Evolutionary conservation across 2,329 filamentous ascomycete species (phyloP).

Genomic region (Microsporum audouinii): DNA sequence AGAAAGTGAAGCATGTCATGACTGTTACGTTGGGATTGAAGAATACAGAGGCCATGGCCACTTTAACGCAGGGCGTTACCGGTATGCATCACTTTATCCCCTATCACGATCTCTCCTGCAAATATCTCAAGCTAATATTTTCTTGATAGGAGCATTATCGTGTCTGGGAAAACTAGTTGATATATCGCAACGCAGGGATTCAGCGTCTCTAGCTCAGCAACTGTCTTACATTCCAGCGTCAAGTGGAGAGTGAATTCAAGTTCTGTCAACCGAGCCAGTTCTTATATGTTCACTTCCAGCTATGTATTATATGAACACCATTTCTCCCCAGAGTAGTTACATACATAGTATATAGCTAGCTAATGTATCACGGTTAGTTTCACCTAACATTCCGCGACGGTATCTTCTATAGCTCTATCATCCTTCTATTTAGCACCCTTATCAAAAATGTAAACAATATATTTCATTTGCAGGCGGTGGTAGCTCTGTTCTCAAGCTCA

Average conservation of each 20-base stretch:
- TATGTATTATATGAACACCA: not conserved
- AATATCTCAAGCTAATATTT: conserved; percentile 6
- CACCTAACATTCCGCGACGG: too few species aligned
- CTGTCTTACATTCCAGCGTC: not conserved
- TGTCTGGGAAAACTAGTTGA: conserved; percentile 15
- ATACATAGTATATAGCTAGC: too few species aligned
- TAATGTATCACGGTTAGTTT: too few species aligned
- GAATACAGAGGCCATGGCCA: conserved; percentile 77
- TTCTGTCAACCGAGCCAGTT: not conserved
- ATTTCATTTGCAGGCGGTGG: too few species aligned
- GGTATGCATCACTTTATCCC: conserved; percentile 43
- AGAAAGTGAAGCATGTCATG: conserved; percentile 55
- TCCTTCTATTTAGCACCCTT: too few species aligned
- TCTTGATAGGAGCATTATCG: conserved; percentile 20
- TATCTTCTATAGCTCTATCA: too few species aligned
- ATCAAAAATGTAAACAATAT: too few species aligned
- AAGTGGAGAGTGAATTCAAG: not conserved
- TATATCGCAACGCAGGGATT: conserved; percentile 8
- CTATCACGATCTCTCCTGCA: not conserved
- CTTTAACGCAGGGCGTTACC: conserved; percentile 81
- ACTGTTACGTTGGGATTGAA: conserved; percentile 79
- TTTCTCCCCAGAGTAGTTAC: not conserved
- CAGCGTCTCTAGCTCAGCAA: not conserved
- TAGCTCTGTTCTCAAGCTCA: too few species aligned
- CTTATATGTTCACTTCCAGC: not conserved